Percentiles rank a stretch among this genome's conserved stretches.
These are phyloP conservation scores for Aquilaria sinensis DNA, from an alignment of 345 rosid species.

Conservation along the genomic window DNA sequence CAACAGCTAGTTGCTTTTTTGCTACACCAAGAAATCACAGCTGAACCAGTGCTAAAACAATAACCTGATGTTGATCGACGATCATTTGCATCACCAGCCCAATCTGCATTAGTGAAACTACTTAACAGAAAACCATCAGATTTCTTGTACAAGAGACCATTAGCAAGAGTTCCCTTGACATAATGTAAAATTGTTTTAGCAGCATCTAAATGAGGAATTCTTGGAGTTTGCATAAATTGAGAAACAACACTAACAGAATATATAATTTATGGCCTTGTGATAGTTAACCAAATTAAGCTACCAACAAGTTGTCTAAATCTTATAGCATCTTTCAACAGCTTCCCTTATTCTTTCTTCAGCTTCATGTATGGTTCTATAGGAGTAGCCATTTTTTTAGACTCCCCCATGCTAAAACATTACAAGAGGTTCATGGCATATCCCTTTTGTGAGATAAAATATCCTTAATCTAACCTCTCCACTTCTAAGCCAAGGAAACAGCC, in stretches of 20 bases:
- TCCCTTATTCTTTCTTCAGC: neutral
- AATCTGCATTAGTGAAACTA: constrained; percentile 7
- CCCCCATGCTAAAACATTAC: constrained; percentile 12
- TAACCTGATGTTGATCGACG: neutral
- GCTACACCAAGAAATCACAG: neutral
- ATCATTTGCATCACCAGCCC: constrained; percentile 2
- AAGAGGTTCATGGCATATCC: too few species aligned
- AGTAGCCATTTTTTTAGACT: constrained; percentile 6
- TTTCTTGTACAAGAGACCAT: neutral
- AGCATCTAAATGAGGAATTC: too few species aligned
- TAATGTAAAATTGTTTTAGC: neutral
- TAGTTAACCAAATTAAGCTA: neutral
- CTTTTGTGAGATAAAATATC: too few species aligned
- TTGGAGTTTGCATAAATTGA: too few species aligned
- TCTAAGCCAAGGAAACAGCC: too few species aligned
- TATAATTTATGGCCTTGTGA: too few species aligned
- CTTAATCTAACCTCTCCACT: too few species aligned
- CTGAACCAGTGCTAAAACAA: neutral
- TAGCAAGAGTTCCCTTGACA: constrained; percentile 9
- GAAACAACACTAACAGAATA: too few species aligned
- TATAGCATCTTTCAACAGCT: neutral
- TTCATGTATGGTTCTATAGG: constrained; percentile 12
- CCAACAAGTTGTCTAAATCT: constrained; percentile 3
- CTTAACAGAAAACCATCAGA: neutral
- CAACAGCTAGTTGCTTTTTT: neutral